Base-by-base conservation (phyloP, 441 rosid genomes). In the Cnidoscolus chayamansa region DNA sequence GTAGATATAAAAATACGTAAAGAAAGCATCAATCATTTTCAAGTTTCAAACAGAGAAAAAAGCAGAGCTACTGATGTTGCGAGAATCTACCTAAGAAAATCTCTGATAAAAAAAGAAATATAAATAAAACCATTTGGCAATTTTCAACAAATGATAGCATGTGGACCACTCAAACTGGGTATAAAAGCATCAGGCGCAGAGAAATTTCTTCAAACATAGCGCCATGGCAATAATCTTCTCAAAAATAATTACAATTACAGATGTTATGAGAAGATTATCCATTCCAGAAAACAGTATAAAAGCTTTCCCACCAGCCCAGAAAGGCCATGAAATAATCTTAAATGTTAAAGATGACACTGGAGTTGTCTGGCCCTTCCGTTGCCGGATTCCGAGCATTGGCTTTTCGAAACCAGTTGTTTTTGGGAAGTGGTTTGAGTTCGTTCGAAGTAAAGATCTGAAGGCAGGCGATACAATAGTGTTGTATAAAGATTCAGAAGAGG, bases 211-310 rank as follows among this genome's bases (percentile, higher is more conserved):
- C 6, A 5, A 40, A 4, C 45, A 40, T 6, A 3, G 7, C 6
- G 0, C n/a, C 31, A 59, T 12, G 63, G 43, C 63, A 1, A 30
- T 30, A 1, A 30, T 30, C 2, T 67, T 72, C 59, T 0, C 9
- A 0, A 76, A 66, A n/a, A 48, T 53, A 8, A 68, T 76, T 6
- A 53, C 53, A 13, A 59, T 13, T 15, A 47, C 2, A n/a, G 79
- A 77, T 54, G 10, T 72, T 2, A 60, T 61, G 64, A 67, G 76
- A 72, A 77, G 65, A 62, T 5, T 72, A 19, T 31, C 61, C 0
- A 11, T 63, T 37, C 59, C 69, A 8, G 68, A 54, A 4, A 57
- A 63, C 8, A 19, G 37, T 30, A 5, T 50, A 20, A 57, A 12
- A 12, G 63, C 25, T 3, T 53, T 63, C 1, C 58, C 70, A 10